Evolutionary conservation across 305 asterid genomes (phyloP).

Genomic region (Solanum hybrid): DNA sequence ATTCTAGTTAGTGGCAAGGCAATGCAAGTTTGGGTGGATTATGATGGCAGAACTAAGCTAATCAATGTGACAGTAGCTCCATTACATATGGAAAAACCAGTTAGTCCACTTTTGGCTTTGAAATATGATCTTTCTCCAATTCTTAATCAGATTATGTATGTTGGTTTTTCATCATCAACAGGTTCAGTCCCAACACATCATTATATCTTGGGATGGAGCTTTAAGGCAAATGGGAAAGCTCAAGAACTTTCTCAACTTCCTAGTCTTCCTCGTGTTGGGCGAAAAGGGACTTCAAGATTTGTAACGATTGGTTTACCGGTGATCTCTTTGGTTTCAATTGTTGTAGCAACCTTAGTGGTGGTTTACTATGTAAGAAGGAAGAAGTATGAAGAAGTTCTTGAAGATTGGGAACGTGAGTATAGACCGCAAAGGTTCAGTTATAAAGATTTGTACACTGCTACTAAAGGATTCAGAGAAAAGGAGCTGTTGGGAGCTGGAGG

Average conservation of each 20-base stretch:
- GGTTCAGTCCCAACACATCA: constrained; percentile 18
- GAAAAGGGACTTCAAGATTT: neutral
- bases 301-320: neutral
- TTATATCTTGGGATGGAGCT: constrained; percentile 29
- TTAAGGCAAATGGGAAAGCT: constrained; percentile 17
- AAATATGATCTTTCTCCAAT: neutral
- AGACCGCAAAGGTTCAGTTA: constrained; percentile 44
- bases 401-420: constrained; percentile 47
- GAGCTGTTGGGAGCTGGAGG: constrained; percentile 57
- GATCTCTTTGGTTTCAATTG: neutral
- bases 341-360: neutral
- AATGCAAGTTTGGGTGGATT: constrained; percentile 23
- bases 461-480: constrained; percentile 47
- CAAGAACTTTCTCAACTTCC: constrained; percentile 11
- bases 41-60: constrained; percentile 4
- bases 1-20: constrained; percentile 2
- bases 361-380: neutral
- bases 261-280: neutral
- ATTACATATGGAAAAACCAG: constrained; percentile 9
- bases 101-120: constrained; percentile 10
- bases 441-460: constrained; percentile 50
- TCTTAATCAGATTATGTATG: constrained; percentile 10
- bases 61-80: constrained; percentile 16
- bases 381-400: constrained; percentile 34
- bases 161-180: constrained; percentile 27